Conservation (phyloP, 176 grass and related monocot species). For the barley (Hordeum vulgare) region DNA sequence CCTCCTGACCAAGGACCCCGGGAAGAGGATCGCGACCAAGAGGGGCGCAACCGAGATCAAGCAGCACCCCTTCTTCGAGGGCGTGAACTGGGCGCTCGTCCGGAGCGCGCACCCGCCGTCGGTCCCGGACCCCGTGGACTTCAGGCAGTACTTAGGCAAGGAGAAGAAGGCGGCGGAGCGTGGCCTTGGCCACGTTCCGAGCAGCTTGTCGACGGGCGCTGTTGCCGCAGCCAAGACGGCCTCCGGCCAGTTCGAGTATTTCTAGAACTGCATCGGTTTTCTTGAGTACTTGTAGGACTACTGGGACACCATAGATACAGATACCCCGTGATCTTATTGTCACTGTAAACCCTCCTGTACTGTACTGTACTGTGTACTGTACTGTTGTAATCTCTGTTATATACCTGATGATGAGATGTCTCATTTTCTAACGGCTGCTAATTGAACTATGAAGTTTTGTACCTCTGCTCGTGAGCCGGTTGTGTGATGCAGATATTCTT, state of each 20-base stretch:
- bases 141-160: slow-evolving; percentile 43
- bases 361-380: background rate
- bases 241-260: slow-evolving; percentile 43
- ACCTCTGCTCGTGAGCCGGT: background rate
- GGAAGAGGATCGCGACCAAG: slow-evolving; percentile 49
- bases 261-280: slow-evolving; percentile 24
- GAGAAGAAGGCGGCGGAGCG: slow-evolving; percentile 22
- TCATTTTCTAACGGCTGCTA: background rate
- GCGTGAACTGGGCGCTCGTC: slow-evolving; percentile 67
- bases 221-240: slow-evolving; percentile 4
- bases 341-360: background rate
- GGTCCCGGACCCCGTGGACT: slow-evolving; percentile 56
- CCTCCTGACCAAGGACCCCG: slow-evolving; percentile 53
- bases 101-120: slow-evolving; percentile 52
- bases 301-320: slow-evolving; percentile 15
- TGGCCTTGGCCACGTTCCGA: background rate
- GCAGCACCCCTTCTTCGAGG: slow-evolving; percentile 67
- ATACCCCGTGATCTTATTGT: background rate
- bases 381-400: background rate
- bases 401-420: slow-evolving; percentile 20
- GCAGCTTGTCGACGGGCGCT: background rate
- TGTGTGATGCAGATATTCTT: background rate
- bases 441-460: background rate
- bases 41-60: slow-evolving; percentile 63
- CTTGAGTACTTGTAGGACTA: background rate